Evolutionary conservation across 164 flowering plant species (phyloP).

Genomic region (Stephania cephalantha): DNA sequence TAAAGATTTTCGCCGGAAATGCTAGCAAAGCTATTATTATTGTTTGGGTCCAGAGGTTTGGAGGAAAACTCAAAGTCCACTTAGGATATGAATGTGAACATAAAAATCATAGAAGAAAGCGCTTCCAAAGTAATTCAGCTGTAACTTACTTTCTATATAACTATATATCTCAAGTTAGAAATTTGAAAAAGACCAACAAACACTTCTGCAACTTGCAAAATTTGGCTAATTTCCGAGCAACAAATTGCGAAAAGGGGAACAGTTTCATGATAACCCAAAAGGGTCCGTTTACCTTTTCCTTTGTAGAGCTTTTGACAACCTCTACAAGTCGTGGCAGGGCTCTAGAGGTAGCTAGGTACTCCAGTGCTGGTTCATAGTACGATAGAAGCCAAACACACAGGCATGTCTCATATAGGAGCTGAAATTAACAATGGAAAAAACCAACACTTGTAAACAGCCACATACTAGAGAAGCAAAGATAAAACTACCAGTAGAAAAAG

Average conservation of each 20-base stretch:
- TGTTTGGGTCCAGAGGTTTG: neutral
- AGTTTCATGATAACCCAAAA: conserved; percentile 1
- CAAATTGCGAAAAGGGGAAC: neutral
- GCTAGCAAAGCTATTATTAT: neutral
- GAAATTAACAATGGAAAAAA: conserved; percentile 15
- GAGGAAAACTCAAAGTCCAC: neutral
- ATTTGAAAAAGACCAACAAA: neutral
- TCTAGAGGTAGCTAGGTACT: conserved; percentile 79
- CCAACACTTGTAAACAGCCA: neutral
- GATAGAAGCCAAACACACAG: conserved; percentile 97
- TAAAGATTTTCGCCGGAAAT: neutral
- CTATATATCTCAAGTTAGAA: neutral
- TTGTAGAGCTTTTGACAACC: conserved; percentile 86
- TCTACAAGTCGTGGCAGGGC: conserved; percentile 68
- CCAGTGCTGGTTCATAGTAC: conserved; percentile 86
- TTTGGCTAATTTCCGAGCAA: neutral
- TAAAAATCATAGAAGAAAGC: neutral
- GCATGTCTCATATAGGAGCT: conserved; percentile 98
- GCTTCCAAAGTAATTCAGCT: conserved; percentile 1
- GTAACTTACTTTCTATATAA: neutral
- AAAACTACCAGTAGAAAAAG: too few species aligned
- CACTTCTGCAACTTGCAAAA: neutral
- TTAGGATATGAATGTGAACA: neutral
- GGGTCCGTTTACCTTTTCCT: conserved; percentile 68
- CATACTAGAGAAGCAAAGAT: too few species aligned